These are phyloP conservation scores for Ustilago sp. DNA, from an alignment of 1,284 basidiomycete genomes.

Conservation along the genomic window DNA sequence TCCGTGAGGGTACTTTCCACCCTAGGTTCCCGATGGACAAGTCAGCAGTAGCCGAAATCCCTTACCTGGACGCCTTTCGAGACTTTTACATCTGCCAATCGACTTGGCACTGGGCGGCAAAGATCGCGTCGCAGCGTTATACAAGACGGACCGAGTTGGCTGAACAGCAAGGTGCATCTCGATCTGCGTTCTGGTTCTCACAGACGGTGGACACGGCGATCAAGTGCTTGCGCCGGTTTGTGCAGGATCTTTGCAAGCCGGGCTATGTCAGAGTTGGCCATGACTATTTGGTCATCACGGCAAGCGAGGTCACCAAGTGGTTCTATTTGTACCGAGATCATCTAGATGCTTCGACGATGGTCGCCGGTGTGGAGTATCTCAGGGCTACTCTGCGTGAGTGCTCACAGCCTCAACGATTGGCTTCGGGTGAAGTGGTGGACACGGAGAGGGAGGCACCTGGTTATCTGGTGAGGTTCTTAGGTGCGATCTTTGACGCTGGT, in stretches of 20 bases:
- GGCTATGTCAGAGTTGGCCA: constrained; percentile 48
- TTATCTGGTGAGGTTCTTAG: constrained; percentile 43
- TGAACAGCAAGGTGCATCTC: constrained; percentile 22
- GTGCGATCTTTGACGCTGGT: constrained; percentile 39
- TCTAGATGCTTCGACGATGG: constrained; percentile 31
- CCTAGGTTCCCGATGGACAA: constrained; percentile 46
- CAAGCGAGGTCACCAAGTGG: constrained; percentile 49
- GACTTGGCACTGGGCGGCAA: constrained; percentile 50
- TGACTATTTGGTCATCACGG: constrained; percentile 48
- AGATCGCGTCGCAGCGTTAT: constrained; percentile 16
- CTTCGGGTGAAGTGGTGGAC: constrained; percentile 41
- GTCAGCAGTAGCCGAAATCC: constrained; percentile 43
- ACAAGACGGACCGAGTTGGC: constrained; percentile 13
- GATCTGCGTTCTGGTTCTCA: constrained; percentile 46
- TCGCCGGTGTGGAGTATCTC: constrained; percentile 28
- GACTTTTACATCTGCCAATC: constrained; percentile 48
- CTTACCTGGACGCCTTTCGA: constrained; percentile 42
- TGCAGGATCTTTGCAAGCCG: constrained; percentile 35
- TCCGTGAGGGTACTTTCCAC: constrained; percentile 29
- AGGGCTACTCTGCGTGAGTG: constrained; percentile 36
- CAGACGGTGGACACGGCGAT: constrained; percentile 39
- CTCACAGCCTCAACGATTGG: constrained; percentile 37
- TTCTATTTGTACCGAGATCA: constrained; percentile 45
- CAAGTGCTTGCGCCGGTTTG: constrained; percentile 36
- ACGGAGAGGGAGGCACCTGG: constrained; percentile 51